phyloP scores from a whole-genome alignment of 2,329 filamentous ascomycete species.

The Oidium heveae region DNA sequence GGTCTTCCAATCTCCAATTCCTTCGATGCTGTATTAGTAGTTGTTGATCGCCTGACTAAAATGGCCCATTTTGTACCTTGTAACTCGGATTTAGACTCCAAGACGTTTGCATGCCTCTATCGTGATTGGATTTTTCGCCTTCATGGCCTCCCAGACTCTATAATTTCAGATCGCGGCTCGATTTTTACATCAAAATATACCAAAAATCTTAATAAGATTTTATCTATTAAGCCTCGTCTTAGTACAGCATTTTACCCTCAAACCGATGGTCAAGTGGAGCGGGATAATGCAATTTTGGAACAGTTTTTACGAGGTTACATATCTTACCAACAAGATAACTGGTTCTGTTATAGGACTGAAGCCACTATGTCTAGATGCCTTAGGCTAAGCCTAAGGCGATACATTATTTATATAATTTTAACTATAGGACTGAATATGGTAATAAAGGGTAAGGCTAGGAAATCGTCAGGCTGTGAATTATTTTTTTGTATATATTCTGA shows the following conservation, averaged over 20 bases:
- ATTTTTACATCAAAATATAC: background rate
- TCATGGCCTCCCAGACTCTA: background rate
- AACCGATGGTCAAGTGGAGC: constrained; percentile 1
- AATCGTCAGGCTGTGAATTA: too few species aligned
- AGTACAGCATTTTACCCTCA: constrained; percentile 2
- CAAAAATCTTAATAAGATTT: background rate
- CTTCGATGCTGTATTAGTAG: background rate
- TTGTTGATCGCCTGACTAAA: background rate
- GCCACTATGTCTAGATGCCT: too few species aligned
- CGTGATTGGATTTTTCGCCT: background rate
- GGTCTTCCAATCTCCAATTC: background rate
- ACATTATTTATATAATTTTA: too few species aligned
- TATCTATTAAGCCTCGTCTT: background rate
- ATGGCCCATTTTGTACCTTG: background rate
- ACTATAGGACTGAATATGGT: too few species aligned
- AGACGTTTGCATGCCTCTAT: background rate
- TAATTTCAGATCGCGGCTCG: background rate
- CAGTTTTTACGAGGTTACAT: constrained; percentile 2
- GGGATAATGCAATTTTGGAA: constrained; percentile 2
- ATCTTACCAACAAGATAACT: constrained; percentile 3
- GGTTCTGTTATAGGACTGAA: too few species aligned
- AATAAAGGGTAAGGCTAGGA: too few species aligned
- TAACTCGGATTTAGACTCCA: background rate
- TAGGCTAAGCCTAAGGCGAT: too few species aligned
- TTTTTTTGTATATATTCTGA: too few species aligned